Evolutionary conservation across 371 early-diverging fungal species (phyloP).

Genomic region (Mortierella sp.): DNA sequence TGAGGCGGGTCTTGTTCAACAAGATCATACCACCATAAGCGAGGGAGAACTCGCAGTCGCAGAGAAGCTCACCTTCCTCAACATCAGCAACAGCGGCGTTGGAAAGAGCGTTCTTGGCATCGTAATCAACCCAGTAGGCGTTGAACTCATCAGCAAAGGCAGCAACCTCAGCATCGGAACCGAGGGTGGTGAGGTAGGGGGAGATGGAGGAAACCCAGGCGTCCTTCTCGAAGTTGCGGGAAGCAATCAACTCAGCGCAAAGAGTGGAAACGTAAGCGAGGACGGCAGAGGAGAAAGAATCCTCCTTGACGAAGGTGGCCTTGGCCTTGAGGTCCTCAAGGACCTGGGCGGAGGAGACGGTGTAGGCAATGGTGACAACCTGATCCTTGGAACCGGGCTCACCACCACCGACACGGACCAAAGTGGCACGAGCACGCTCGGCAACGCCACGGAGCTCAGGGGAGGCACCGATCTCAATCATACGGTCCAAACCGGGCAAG

Average conservation of each 20-base stretch:
- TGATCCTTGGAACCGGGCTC: conserved; percentile 26
- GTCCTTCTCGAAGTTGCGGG: conserved; percentile 64
- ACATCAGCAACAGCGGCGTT: conserved; percentile 73
- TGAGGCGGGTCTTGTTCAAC: conserved; percentile 81
- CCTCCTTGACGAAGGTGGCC: conserved; percentile 60
- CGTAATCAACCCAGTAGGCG: conserved; percentile 48
- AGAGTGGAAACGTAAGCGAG: conserved; percentile 62
- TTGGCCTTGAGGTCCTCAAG: conserved; percentile 51
- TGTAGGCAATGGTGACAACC: conserved; percentile 48
- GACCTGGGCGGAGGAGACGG: conserved; percentile 39
- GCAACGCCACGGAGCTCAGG: conserved; percentile 85
- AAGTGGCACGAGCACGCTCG: conserved; percentile 67
- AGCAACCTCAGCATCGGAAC: conserved; percentile 57
- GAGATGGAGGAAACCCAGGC: conserved; percentile 64
- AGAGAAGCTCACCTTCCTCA: conserved; percentile 81
- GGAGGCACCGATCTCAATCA: conserved; percentile 83
- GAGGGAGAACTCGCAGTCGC: conserved; percentile 86
- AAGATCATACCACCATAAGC: conserved; percentile 90
- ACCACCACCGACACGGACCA: conserved; percentile 71
- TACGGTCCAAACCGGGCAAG: conserved; percentile 81
- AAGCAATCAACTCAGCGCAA: conserved; percentile 65
- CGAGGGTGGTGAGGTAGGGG: conserved; percentile 70
- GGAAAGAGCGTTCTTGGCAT: conserved; percentile 61
- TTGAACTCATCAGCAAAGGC: conserved; percentile 59
- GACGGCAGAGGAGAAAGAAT: conserved; percentile 62